A percentile compares a stretch with the other conserved stretches of the same genome.
phyloP scores from a whole-genome alignment of 495 filamentous ascomycete species.

The Saxispiralis lemnorum region DNA sequence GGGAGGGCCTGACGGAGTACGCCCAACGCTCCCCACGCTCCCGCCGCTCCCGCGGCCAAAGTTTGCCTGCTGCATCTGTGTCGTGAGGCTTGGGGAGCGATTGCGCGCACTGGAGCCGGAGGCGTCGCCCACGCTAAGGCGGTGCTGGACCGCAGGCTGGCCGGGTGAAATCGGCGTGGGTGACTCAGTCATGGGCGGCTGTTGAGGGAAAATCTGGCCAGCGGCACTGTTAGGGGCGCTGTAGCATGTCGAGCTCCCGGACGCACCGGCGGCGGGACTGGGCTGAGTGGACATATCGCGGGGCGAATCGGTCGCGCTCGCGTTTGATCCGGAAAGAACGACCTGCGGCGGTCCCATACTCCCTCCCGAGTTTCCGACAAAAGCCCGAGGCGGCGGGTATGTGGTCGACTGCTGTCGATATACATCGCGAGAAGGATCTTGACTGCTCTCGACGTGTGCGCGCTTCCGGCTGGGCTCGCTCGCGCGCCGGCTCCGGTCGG shows the following conservation, averaged over 20 bases:
- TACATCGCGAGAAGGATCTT: slow-evolving; percentile 28
- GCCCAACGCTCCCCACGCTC: slow-evolving; percentile 22
- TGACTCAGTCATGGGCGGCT: slow-evolving; percentile 62
- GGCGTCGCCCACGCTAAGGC: slow-evolving; percentile 35
- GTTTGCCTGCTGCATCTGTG: slow-evolving; percentile 49
- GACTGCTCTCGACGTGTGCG: slow-evolving; percentile 34
- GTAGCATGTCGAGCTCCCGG: slow-evolving; percentile 3
- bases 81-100: slow-evolving; percentile 51
- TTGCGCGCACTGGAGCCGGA: slow-evolving; percentile 31
- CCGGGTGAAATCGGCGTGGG: slow-evolving; percentile 73
- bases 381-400: slow-evolving; percentile 47
- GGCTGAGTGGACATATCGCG: slow-evolving; percentile 14
- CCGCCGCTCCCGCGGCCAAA: slow-evolving; percentile 36
- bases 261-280: slow-evolving; percentile 9
- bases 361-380: slow-evolving; percentile 15
- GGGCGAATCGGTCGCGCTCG: slow-evolving; percentile 10
- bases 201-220: slow-evolving; percentile 15
- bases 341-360: slow-evolving; percentile 18
- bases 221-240: neutral
- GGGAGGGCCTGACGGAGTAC: slow-evolving; percentile 24
- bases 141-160: slow-evolving; percentile 41
- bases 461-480: slow-evolving; percentile 54
- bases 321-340: slow-evolving; percentile 12
- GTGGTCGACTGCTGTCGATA: slow-evolving; percentile 50
- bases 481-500: slow-evolving; percentile 17